A percentile compares a stretch with the other conserved stretches of the same genome.
Evolutionary conservation across 169 alveolate species (phyloP).

Genomic region (Sarcocystis neurona): DNA sequence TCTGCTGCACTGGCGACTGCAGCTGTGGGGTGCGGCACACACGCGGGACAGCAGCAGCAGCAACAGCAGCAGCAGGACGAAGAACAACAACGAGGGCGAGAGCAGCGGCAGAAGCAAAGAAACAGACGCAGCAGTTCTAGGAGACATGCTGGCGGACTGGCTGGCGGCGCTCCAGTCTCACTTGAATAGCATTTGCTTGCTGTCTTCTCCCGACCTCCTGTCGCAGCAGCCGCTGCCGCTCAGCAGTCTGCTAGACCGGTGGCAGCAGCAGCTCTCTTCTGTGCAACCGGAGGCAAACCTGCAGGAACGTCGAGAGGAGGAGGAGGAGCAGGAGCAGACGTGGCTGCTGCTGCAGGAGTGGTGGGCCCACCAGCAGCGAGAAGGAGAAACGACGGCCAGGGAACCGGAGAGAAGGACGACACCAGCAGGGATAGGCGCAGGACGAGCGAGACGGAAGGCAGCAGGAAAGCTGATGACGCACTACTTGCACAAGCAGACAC

Average conservation of each 20-base stretch:
- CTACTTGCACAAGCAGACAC: slow-evolving; percentile 4
- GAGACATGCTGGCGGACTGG: not conserved
- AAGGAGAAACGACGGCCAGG: not conserved
- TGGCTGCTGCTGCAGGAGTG: too few relatives aligned
- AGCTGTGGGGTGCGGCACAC: not conserved
- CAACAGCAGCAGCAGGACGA: not conserved
- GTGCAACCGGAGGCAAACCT: not conserved
- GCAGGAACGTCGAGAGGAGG: not conserved
- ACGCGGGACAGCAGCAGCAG: not conserved
- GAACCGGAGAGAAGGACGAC: not conserved
- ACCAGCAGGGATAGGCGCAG: too few relatives aligned
- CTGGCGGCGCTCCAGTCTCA: not conserved
- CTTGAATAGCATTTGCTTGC: not conserved
- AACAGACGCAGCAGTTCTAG: not conserved
- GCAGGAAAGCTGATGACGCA: not conserved
- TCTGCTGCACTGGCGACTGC: not conserved
- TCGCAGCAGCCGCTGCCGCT: not conserved
- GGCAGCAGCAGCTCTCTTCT: too few relatives aligned
- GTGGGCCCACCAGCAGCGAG: too few relatives aligned
- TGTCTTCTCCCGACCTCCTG: not conserved
- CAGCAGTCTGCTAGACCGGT: not conserved
- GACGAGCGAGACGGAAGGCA: too few relatives aligned
- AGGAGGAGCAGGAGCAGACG: not conserved
- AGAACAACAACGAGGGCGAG: not conserved
- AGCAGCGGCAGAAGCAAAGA: not conserved